A percentile compares a stretch with the other conserved stretches of the same genome.
Conservation (phyloP, 768 basidiomycete species). For the Boletus rufocinnamomeus region DNA sequence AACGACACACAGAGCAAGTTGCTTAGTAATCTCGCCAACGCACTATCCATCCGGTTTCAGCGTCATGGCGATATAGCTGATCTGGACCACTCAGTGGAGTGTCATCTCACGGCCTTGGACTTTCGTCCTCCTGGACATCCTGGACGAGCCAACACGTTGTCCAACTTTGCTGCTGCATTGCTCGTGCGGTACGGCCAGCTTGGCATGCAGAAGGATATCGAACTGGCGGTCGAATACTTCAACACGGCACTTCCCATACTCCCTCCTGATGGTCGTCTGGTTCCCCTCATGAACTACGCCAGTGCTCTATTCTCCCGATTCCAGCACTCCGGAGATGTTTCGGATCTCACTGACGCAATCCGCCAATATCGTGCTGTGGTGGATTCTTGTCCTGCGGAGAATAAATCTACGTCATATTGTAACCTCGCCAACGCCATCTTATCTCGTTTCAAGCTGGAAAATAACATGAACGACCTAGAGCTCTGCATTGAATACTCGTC, state of each 20-base stretch:
- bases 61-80: conserved; percentile 29
- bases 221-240: conserved; percentile 32
- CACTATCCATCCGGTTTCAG: conserved; percentile 30
- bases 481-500: conserved; percentile 26
- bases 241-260: conserved; percentile 23
- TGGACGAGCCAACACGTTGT: conserved; percentile 25
- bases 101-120: conserved; percentile 28
- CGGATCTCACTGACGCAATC: conserved; percentile 28
- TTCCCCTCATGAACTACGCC: conserved; percentile 32
- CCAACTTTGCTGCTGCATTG: conserved; percentile 33
- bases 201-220: conserved; percentile 27
- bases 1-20: conserved; percentile 28
- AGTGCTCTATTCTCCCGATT: conserved; percentile 33
- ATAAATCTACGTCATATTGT: conserved; percentile 24
- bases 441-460: conserved; percentile 29
- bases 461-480: conserved; percentile 23
- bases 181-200: conserved; percentile 30
- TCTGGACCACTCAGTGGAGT: conserved; percentile 32
- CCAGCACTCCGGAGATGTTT: conserved; percentile 19
- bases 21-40: conserved; percentile 32
- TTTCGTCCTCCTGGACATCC: conserved; percentile 31
- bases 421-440: conserved; percentile 35
- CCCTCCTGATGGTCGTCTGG: conserved; percentile 21
- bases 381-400: conserved; percentile 20
- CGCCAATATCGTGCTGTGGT: conserved; percentile 25